Evolutionary conservation across 148 eudicot species (phyloP).

Genomic region (Rhododendron henanense): DNA sequence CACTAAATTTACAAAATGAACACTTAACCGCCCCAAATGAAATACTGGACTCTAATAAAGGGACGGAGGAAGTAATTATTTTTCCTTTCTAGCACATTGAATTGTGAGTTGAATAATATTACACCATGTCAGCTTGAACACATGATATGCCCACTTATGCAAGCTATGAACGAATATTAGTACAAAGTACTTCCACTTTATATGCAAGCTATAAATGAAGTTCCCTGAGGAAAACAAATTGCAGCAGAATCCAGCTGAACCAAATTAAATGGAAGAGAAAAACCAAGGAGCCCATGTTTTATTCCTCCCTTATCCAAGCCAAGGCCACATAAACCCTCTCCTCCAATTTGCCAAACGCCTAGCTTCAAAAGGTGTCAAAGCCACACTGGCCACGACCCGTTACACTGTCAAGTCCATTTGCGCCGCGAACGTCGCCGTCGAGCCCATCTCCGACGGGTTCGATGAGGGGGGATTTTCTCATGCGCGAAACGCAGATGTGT

Average conservation of each 20-base stretch:
- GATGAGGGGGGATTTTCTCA: conserved; percentile 24
- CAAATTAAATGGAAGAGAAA: not conserved
- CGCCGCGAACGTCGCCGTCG: conserved; percentile 28
- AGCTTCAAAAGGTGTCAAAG: conserved; percentile 48
- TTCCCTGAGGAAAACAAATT: not conserved
- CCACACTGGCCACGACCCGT: conserved; percentile 54
- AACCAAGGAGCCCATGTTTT: conserved; percentile 33
- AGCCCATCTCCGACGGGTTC: conserved; percentile 59
- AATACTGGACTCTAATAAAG: no score
- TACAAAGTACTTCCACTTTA: not conserved
- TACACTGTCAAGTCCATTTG: conserved; percentile 31
- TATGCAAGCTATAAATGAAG: not conserved
- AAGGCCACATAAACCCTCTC: conserved; percentile 58
- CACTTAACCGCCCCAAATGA: no score
- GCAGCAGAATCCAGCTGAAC: not conserved
- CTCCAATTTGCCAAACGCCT: conserved; percentile 49
- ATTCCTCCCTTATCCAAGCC: conserved; percentile 57
- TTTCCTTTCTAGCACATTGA: no score
- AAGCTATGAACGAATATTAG: not conserved
- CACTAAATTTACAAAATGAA: no score
- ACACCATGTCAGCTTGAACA: not conserved
- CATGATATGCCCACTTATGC: not conserved
- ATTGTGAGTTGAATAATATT: no score
- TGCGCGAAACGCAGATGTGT: conserved; percentile 24
- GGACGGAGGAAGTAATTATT: no score